Evolutionary conservation across 2,329 filamentous ascomycete species (phyloP).

Genomic region (Penicillium palitans): DNA sequence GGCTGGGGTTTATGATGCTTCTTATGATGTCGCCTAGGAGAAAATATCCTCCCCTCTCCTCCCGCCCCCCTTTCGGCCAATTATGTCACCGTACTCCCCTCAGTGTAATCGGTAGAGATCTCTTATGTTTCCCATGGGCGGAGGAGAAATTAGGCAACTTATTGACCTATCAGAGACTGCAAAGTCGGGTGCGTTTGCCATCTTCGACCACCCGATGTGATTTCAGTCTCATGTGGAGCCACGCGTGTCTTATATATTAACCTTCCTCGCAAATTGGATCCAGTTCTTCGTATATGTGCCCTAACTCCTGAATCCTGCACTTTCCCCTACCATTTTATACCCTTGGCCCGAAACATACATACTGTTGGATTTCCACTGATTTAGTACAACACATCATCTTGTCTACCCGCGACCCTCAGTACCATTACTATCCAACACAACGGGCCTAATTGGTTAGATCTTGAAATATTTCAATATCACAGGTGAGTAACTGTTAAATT

Average conservation of each 20-base stretch:
- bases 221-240: constrained; percentile 17
- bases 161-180: constrained; percentile 15
- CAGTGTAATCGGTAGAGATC: constrained; percentile 12
- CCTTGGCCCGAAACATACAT: background rate
- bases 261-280: constrained; percentile 4
- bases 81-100: constrained; percentile 25
- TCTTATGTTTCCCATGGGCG: constrained; percentile 9
- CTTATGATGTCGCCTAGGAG: constrained; percentile 23
- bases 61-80: constrained; percentile 18
- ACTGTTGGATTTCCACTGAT: background rate
- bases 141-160: constrained; percentile 10
- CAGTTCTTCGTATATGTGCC: constrained; percentile 3
- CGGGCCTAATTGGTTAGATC: background rate
- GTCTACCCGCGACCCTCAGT: background rate
- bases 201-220: constrained; percentile 15
- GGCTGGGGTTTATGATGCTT: constrained; percentile 8
- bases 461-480: background rate
- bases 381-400: constrained; percentile 6
- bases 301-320: constrained; percentile 13
- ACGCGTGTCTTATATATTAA: constrained; percentile 15
- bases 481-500: constrained; percentile 14
- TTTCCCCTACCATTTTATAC: constrained; percentile 8
- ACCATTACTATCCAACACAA: constrained; percentile 6
- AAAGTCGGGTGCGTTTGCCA: constrained; percentile 13
- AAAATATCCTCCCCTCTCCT: background rate